Evolutionary conservation across 1,139 yeast species (phyloP).

Genomic region (Diutina rugosa): DNA sequence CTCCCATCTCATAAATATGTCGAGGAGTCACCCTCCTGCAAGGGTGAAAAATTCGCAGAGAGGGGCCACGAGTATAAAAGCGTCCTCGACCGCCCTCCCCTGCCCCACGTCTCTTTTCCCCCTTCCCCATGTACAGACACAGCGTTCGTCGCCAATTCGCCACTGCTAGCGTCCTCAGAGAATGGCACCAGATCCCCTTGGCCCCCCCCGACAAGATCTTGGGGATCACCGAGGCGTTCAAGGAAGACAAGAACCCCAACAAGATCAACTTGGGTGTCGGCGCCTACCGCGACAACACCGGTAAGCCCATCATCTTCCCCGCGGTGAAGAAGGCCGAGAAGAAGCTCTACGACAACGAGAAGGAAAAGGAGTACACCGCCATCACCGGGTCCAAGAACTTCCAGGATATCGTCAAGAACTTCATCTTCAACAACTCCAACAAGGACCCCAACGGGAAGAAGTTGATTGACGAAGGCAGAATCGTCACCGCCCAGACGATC

Average conservation of each 20-base stretch:
- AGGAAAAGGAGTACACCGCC: conserved; percentile 46
- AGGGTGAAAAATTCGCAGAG: not conserved
- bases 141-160: not conserved
- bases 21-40: not conserved
- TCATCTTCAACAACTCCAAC: conserved; percentile 36
- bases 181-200: conserved; percentile 36
- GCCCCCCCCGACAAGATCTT: conserved; percentile 69
- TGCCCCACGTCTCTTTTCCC: not conserved
- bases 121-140: not conserved
- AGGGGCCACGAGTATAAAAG: not conserved
- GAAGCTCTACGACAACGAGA: conserved; percentile 25
- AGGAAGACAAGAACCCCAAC: conserved; percentile 24
- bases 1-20: not conserved
- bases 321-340: conserved; percentile 34
- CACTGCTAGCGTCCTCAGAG: not conserved
- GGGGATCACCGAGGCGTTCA: conserved; percentile 47
- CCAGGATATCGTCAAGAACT: conserved; percentile 35
- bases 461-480: conserved; percentile 33
- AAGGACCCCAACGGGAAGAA: conserved; percentile 35
- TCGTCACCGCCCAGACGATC: conserved; percentile 44
- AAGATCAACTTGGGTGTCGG: conserved; percentile 40
- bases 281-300: conserved; percentile 35
- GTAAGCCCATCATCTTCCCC: conserved; percentile 36
- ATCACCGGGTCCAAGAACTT: conserved; percentile 38
- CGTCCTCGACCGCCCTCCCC: not conserved